Conservation (phyloP, 495 filamentous ascomycete species). For the Hyaloscypha variabilis region DNA sequence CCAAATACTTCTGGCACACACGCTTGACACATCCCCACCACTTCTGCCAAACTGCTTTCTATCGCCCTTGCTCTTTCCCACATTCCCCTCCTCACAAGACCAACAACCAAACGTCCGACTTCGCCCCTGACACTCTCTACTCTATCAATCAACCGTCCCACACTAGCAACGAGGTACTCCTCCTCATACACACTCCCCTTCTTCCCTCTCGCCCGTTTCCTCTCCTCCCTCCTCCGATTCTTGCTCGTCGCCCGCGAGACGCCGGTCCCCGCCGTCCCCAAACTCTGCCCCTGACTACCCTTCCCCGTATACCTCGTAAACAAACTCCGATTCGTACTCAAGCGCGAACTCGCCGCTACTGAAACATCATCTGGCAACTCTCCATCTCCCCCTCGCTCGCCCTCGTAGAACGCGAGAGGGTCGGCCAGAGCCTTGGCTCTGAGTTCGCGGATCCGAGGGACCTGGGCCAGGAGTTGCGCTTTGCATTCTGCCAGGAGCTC, state of each 20-base stretch:
- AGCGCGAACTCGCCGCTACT: conserved; percentile 80
- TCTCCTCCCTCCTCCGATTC: conserved; percentile 84
- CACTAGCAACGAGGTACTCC: conserved; percentile 89
- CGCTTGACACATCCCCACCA: conserved; percentile 65
- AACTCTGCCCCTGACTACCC: conserved; percentile 39
- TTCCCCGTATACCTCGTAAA: conserved; percentile 91
- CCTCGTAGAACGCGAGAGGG: conserved; percentile 77
- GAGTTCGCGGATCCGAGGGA: conserved; percentile 81
- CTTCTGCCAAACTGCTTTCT: conserved; percentile 69
- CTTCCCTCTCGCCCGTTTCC: conserved; percentile 90
- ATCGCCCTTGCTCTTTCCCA: conserved; percentile 80
- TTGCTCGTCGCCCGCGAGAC: conserved; percentile 76
- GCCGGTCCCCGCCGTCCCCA: conserved; percentile 66
- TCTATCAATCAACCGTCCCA: conserved; percentile 81
- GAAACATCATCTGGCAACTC: conserved; percentile 92
- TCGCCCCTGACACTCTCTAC: conserved; percentile 73
- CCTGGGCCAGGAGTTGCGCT: conserved; percentile 77
- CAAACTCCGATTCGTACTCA: conserved; percentile 76
- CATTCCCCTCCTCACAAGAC: conserved; percentile 79
- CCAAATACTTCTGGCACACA: conserved; percentile 72
- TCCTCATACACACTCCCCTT: conserved; percentile 98
- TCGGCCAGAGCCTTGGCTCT: conserved; percentile 78
- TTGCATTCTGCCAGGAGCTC: conserved; percentile 93
- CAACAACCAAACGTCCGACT: conserved; percentile 70
- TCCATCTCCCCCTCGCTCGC: conserved; percentile 57